Evolutionary conservation across 306 rosid species (phyloP).

Genomic region (Quercus gilva): DNA sequence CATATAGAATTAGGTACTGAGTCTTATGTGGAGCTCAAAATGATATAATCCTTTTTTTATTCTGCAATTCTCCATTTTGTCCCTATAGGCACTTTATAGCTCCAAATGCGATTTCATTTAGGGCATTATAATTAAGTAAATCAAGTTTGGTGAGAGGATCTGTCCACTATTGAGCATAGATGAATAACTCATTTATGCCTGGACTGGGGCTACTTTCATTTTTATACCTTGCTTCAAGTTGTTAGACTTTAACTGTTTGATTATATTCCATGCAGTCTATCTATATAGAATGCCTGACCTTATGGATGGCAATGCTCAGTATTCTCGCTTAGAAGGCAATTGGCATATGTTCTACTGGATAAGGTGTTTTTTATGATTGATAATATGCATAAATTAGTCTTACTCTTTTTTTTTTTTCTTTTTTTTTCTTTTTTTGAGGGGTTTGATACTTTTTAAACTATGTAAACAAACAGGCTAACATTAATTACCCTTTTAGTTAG

Average conservation of each 20-base stretch:
- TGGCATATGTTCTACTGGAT: no score
- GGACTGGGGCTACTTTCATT: neutral
- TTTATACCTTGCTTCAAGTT: neutral
- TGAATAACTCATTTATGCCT: neutral
- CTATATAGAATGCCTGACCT: neutral
- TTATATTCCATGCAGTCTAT: neutral
- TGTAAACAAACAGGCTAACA: no score
- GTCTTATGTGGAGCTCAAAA: neutral
- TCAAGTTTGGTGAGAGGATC: neutral
- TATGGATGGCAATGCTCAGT: neutral
- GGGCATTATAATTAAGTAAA: neutral
- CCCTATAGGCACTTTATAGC: neutral
- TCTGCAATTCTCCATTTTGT: neutral
- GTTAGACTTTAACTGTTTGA: neutral
- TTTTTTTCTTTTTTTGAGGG: no score
- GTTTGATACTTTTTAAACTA: no score
- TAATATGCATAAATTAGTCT: no score
- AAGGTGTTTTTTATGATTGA: no score
- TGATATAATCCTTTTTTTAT: neutral
- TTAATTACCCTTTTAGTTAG: no score
- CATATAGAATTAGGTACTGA: neutral
- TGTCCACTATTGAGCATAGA: neutral
- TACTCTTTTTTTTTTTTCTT: no score
- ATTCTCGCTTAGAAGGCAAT: neutral
- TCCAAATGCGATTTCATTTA: neutral